Base-by-base conservation (phyloP, 2,329 filamentous ascomycete species). In the Penicillium sp. region DNA sequence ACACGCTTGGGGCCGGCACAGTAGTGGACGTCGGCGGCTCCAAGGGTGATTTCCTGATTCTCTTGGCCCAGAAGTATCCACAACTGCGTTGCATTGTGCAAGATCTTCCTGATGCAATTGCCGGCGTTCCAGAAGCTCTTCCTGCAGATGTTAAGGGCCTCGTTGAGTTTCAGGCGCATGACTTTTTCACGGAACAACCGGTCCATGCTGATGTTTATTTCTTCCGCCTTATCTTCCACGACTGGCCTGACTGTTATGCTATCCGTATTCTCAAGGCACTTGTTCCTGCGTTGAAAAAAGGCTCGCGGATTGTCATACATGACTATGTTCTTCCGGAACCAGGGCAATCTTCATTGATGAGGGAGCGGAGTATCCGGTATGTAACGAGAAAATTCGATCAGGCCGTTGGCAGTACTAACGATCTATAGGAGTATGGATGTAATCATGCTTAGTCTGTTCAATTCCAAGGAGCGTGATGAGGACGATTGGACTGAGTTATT, bases 41-140 rank as follows among this genome's bases (percentile, higher is more conserved):
- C 26, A 78, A 81, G 57, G 83, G 83, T 0, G 81, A 83, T 49
- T 78, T 81, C n/a, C 79, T 74, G 50, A 74, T 81, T 18, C 79
- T 77, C 8, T 69, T 86, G 50, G 83, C 81, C 1, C 72, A 72
- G 59, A 70, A 68, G 57, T 83, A 78, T 68, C 72, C 73, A 55
- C 75, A 78, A 45, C 75, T 83, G 63, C 75, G 72, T 53, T 83
- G 84, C 64, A 68, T 84, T 21, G 82, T 81, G 1, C 74, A 81
- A 59, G 78, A 81, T 59, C 68, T 80, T 11, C 66, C 70, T 8
- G 65, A 75, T 28, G 38, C 43, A 20, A 20, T 52, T 11, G 40
- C 43, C 4, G 38, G 38, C 1, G 38, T 16, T 8, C 3, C 16
- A 2, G 50, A 28, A 12, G 33, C 9, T 21, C 43, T 54, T 20